Evolutionary conservation across 345 rosid species (phyloP), one percentile per base, ranked within the genome.

Genomic region (Turritis glabra): DNA sequence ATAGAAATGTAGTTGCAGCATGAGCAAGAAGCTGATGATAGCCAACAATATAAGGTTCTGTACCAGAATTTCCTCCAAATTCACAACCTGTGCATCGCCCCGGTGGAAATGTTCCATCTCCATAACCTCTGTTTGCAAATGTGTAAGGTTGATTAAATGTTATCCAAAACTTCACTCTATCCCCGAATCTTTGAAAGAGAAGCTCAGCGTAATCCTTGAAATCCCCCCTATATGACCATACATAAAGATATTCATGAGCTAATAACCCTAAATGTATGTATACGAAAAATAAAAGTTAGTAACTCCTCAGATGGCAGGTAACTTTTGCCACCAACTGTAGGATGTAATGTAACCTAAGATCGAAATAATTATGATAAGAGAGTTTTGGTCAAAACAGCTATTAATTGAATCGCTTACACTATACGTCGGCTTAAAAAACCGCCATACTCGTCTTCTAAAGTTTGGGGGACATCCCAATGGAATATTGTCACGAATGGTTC

Each of bases 401-500:
- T 43, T n/a, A 1, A 43, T 43, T 43, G 18, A 15, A n/a, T 43
- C 48, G 19, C 48, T 43, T 43, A 43, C 48, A 43, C 48, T 15
- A 15, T 43, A n/a, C 48, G 48, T 43, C 19, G 18, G 48, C 2
- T 15, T 43, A 43, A 5, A 6, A 15, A 15, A 43, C 18, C 48
- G 44, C 44, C 44, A 40, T 43, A 43, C 18, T 43, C 48, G 8
- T 43, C 79, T 73, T 84, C 80, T 17, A 84, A 54, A 11, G 75
- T n/a, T 67, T 83, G 86, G 5, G 86, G 86, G 44, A 83, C 54
- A 59, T 80, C 84, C 84, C 82, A 80, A 6, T 81, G 86, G 44
- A 61, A 83, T n/a, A 80, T 2, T 1, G 84, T 80, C 43, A 77
- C 71, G 37, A 55, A 83, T 21, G 86, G 86, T 41, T 83, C 68